Evolutionary conservation across 768 basidiomycete genomes (phyloP), one percentile per base, ranked within the genome.

Genomic region (Mycena filopes): DNA sequence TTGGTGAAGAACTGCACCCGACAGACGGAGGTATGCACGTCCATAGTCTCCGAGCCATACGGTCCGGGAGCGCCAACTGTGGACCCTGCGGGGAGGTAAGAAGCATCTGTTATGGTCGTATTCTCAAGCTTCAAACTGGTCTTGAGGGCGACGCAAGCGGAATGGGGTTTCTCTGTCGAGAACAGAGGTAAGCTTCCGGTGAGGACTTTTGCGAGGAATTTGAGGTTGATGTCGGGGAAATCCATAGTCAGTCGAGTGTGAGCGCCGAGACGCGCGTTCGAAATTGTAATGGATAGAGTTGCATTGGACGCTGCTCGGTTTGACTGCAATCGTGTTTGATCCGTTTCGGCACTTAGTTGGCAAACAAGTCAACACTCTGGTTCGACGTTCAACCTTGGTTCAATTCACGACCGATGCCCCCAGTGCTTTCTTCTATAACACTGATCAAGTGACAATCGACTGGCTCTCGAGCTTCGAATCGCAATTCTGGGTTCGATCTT

Each of bases 131-230:
- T 16, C 15, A 66, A 53, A 28, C 54, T 47, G 9, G 65, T 55
- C 33, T 66, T 66, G 25, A 66, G 59, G 18, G 65, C 28, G n/a
- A 66, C 38, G 29, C 65, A 66, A 40, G 23, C 41, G 15, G 53
- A 9, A 42, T 46, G 36, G 28, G 33, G 49, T 29, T 40, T 25
- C 36, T 54, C 50, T 50, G 9, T 60, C 21, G 47, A 49, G 38
- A 61, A n/a, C 29, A 61, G 33, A 10, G 60, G 29, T 20, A 60
- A 0, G 23, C 45, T 42, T 29, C 31, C 33, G 7, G 48, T n/a
- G 10, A 54, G 15, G 45, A 61, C 43, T 18, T 41, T 53, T 18
- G 43, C 43, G 23, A 61, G 51, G 12, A n/a, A 60, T 11, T 60
- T 41, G n/a, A 60, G 4, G 46, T 26, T 59, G 25, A 48, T 29